These are phyloP conservation scores for Plasmodium malariae DNA, from an alignment of 169 alveolate species.

Conservation along the genomic window DNA sequence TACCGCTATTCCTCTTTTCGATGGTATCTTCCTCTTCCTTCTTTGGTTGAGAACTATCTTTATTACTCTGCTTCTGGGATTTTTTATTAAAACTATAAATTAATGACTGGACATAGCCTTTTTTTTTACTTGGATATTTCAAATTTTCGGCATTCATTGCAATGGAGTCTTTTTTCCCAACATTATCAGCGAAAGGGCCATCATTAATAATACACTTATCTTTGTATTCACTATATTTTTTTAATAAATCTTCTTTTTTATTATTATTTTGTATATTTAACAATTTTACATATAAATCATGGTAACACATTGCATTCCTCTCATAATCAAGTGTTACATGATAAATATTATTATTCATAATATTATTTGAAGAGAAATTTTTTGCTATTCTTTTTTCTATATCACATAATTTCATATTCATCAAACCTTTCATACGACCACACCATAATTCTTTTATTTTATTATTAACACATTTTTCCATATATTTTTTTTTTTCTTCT, in stretches of 20 bases:
- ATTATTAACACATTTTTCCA: slow-evolving; percentile 67
- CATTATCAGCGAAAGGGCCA: neutral
- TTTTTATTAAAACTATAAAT: slow-evolving; percentile 69
- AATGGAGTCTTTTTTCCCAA: neutral
- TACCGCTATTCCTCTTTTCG: neutral
- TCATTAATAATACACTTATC: slow-evolving; percentile 11
- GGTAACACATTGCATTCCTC: slow-evolving; percentile 62
- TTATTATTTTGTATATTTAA: neutral
- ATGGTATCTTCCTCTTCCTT: neutral
- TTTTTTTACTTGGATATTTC: slow-evolving; percentile 22
- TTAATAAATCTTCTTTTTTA: slow-evolving; percentile 26
- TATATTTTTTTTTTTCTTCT: slow-evolving; percentile 58
- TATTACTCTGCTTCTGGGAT: slow-evolving; percentile 21
- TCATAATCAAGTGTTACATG: slow-evolving; percentile 62
- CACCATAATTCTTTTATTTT: slow-evolving; percentile 75
- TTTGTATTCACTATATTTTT: slow-evolving; percentile 23
- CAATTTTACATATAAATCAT: slow-evolving; percentile 30
- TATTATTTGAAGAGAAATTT: slow-evolving; percentile 25
- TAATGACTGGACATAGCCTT: slow-evolving; percentile 57
- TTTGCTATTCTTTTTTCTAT: slow-evolving; percentile 57
- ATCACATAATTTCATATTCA: slow-evolving; percentile 38
- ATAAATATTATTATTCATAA: slow-evolving; percentile 20
- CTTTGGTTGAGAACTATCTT: neutral
- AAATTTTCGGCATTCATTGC: slow-evolving; percentile 1
- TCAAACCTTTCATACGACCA: slow-evolving; percentile 70